Evolutionary conservation across 371 early-diverging fungal species (phyloP).

Genomic region (Actinomortierella ambigua): DNA sequence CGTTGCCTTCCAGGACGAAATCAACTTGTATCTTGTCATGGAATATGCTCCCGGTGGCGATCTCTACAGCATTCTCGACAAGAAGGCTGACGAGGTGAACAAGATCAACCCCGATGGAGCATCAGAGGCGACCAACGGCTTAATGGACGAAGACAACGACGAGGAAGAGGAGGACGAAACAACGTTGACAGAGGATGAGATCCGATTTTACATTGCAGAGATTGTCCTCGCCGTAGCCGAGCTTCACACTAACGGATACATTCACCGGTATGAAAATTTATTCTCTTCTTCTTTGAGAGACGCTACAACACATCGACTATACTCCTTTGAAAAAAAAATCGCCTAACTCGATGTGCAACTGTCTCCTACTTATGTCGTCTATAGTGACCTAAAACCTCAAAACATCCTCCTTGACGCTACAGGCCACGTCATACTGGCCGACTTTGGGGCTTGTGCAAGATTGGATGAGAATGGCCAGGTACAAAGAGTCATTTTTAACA

Average conservation of each 20-base stretch:
- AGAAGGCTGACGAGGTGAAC: constrained; percentile 62
- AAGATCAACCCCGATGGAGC: constrained; percentile 9
- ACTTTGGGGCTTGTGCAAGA: constrained; percentile 80
- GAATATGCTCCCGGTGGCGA: constrained; percentile 97
- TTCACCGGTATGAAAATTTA: constrained; percentile 72
- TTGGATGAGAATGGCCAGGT: constrained; percentile 42
- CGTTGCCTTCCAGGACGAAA: constrained; percentile 91
- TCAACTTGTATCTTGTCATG: constrained; percentile 94
- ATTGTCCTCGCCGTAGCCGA: constrained; percentile 89
- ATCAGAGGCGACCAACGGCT: background rate
- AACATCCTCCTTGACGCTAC: constrained; percentile 77
- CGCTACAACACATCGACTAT: constrained; percentile 30
- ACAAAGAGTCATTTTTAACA: background rate
- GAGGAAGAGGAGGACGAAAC: constrained; percentile 42
- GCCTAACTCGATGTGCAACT: background rate
- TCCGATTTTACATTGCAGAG: constrained; percentile 96
- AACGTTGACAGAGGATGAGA: constrained; percentile 86
- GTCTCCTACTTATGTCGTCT: background rate
- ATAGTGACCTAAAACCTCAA: constrained; percentile 78
- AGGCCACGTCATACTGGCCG: constrained; percentile 89
- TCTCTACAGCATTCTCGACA: constrained; percentile 91
- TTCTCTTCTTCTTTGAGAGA: constrained; percentile 5
- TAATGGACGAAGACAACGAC: constrained; percentile 6
- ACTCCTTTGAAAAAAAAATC: constrained; percentile 22
- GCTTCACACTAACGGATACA: constrained; percentile 92